Conservation (phyloP, 2,329 filamentous ascomycete species). For the Achaetomium macrosporum region DNA sequence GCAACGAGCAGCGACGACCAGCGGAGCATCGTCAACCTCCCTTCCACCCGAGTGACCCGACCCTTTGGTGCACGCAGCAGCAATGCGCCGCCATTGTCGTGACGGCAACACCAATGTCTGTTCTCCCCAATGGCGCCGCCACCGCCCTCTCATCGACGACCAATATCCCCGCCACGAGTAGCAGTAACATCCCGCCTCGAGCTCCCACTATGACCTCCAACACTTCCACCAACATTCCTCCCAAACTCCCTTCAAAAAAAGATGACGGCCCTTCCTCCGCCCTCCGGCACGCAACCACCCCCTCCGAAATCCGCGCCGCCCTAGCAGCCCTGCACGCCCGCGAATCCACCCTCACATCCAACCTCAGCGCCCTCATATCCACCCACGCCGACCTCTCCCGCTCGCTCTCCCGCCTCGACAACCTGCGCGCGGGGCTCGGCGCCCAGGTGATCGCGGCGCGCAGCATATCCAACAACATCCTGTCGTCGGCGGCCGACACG, state of each 20-base stretch:
- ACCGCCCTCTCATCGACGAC: constrained; percentile 27
- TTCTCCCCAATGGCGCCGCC: constrained; percentile 40
- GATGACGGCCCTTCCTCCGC: constrained; percentile 25
- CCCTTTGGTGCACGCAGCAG: constrained; percentile 5
- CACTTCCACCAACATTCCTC: constrained; percentile 10
- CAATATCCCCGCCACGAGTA: constrained; percentile 26
- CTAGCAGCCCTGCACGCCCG: constrained; percentile 69
- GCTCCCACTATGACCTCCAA: constrained; percentile 12
- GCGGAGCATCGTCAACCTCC: not conserved
- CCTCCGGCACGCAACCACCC: constrained; percentile 65
- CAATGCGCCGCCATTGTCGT: constrained; percentile 24
- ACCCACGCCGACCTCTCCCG: constrained; percentile 83
- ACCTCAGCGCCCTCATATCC: constrained; percentile 69
- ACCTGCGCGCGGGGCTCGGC: constrained; percentile 81
- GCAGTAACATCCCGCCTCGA: constrained; percentile 11
- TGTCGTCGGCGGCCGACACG: constrained; percentile 77
- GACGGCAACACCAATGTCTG: constrained; percentile 42
- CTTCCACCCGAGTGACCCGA: not conserved
- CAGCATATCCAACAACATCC: constrained; percentile 82
- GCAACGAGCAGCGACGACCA: too few relatives aligned
- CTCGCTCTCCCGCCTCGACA: constrained; percentile 79
- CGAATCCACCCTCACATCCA: constrained; percentile 67
- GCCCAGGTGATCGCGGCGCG: constrained; percentile 80
- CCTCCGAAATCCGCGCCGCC: constrained; percentile 73
- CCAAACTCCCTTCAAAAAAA: not conserved